These are phyloP conservation scores for Clarireedia monteithiana DNA, from an alignment of 2,329 filamentous ascomycete genomes.

Conservation along the genomic window DNA sequence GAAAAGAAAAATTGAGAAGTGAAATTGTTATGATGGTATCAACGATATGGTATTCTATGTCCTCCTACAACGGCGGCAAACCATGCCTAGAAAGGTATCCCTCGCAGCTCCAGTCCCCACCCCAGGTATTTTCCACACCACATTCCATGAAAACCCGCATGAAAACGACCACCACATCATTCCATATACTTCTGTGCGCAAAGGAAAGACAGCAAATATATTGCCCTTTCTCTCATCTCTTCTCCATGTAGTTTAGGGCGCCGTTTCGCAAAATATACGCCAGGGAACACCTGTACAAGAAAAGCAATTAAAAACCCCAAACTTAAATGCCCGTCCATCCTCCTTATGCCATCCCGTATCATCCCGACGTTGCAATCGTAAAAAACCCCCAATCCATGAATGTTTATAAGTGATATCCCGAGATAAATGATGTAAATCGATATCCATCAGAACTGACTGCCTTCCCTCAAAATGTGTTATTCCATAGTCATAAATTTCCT, in stretches of 20 bases:
- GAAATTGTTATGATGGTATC: not conserved
- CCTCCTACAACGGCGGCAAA: not conserved
- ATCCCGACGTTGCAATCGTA: slow-evolving; percentile 25
- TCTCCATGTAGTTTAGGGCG: slow-evolving; percentile 11
- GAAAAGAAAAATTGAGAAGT: not conserved
- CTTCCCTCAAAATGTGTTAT: not conserved
- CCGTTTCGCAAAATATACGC: slow-evolving; percentile 16
- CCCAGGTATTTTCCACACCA: not conserved
- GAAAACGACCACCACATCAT: not conserved
- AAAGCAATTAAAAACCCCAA: slow-evolving; percentile 10
- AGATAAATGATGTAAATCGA: slow-evolving; percentile 7
- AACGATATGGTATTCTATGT: slow-evolving; percentile 6
- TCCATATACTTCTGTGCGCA: not conserved
- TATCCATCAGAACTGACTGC: slow-evolving; percentile 2
- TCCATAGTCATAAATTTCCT: not conserved
- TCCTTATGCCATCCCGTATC: slow-evolving; percentile 21
- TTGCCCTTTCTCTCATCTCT: slow-evolving; percentile 1
- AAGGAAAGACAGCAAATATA: slow-evolving; percentile 10
- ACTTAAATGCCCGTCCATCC: slow-evolving; percentile 16
- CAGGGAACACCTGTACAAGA: slow-evolving; percentile 17
- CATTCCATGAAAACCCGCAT: too few relatives aligned
- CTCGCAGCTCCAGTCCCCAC: not conserved
- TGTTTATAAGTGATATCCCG: slow-evolving; percentile 13
- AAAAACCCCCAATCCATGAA: slow-evolving; percentile 16
- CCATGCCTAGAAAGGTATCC: not conserved